Conservation (phyloP, 2,329 filamentous ascomycete genomes). For the Neofusicoccum sp. region DNA sequence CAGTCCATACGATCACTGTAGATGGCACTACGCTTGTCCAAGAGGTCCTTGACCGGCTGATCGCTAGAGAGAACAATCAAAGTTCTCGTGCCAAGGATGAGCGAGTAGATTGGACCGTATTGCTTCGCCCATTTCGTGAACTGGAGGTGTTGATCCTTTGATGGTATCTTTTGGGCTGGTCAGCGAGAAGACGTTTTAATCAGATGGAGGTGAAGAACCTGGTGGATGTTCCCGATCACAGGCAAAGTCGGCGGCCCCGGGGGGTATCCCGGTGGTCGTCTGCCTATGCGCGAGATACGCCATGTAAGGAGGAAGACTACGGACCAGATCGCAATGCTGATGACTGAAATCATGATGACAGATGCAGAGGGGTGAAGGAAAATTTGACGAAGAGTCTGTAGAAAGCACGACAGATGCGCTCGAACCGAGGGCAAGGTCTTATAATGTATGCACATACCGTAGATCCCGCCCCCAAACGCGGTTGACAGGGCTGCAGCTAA, state of each 20-base stretch:
- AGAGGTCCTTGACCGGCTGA: slow-evolving; percentile 49
- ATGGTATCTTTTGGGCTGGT: slow-evolving; percentile 38
- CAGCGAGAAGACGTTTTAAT: not conserved
- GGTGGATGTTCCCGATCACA: slow-evolving; percentile 53
- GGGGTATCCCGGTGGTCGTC: slow-evolving; percentile 39
- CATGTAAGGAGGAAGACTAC: not conserved
- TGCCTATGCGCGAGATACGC: slow-evolving; percentile 18
- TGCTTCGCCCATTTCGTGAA: slow-evolving; percentile 54
- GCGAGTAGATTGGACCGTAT: slow-evolving; percentile 53
- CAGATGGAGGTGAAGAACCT: slow-evolving; percentile 20
- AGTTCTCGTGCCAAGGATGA: slow-evolving; percentile 50
- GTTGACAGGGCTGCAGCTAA: not conserved
- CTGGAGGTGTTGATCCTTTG: slow-evolving; percentile 43
- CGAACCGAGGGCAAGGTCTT: not conserved
- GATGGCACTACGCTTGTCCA: slow-evolving; percentile 51
- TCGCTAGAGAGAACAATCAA: slow-evolving; percentile 50
- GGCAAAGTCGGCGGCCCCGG: slow-evolving; percentile 54
- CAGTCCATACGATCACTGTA: slow-evolving; percentile 50
- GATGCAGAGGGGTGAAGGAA: not conserved
- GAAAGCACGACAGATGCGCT: too few species aligned
- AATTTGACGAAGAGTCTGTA: not conserved
- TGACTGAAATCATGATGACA: not conserved
- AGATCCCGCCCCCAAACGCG: not conserved
- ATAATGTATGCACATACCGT: not conserved
- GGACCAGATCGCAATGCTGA: not conserved